These are phyloP conservation scores for Rhizopus stolonifer DNA, from an alignment of 371 early-diverging fungal species.

Conservation along the genomic window DNA sequence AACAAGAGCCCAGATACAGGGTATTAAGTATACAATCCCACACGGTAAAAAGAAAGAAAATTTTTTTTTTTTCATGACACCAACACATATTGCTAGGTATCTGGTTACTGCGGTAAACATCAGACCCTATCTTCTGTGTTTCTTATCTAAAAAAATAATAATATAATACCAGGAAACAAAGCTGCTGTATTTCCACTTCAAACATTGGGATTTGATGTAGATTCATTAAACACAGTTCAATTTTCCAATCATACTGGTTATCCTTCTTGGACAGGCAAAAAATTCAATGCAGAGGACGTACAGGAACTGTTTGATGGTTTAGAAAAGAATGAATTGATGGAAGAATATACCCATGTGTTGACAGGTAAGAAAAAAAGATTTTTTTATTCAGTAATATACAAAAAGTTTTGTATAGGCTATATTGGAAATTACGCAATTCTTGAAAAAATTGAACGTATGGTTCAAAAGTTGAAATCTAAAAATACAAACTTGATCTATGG, in stretches of 20 bases:
- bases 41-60: conserved; percentile 58
- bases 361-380: conserved; percentile 60
- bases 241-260: conserved; percentile 93
- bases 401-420: conserved; percentile 57
- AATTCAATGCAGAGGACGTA: conserved; percentile 64
- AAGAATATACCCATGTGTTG: conserved; percentile 79
- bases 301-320: conserved; percentile 71
- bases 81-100: conserved; percentile 32
- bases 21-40: conserved; percentile 91
- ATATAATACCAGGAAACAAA: conserved; percentile 62
- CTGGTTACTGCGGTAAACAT: conserved; percentile 75
- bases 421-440: conserved; percentile 78
- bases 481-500: conserved; percentile 53
- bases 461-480: conserved; percentile 44
- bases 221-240: conserved; percentile 90
- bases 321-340: conserved; percentile 66
- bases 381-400: neutral
- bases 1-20: conserved; percentile 32
- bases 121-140: neutral
- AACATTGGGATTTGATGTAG: conserved; percentile 87
- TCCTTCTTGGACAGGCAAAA: conserved; percentile 71
- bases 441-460: conserved; percentile 57
- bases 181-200: conserved; percentile 92
- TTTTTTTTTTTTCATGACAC: neutral
- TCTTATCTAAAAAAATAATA: conserved; percentile 3